Evolutionary conservation across 495 filamentous ascomycete genomes (phyloP).

Genomic region (Penicillium cosmopolitanum): DNA sequence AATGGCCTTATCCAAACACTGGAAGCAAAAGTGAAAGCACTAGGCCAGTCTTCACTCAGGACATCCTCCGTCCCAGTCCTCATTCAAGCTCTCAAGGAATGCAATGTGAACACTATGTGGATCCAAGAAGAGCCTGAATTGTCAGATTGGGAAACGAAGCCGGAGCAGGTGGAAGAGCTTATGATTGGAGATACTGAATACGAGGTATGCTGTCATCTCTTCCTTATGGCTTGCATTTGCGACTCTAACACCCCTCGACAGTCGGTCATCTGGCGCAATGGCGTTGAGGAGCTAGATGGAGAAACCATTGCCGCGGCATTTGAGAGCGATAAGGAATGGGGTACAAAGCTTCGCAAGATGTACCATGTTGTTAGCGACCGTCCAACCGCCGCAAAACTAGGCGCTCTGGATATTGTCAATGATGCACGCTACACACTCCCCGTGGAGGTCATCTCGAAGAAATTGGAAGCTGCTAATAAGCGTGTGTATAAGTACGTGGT

Average conservation of each 20-base stretch:
- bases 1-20: slow-evolving; percentile 31
- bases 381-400: slow-evolving; percentile 43
- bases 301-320: slow-evolving; percentile 37
- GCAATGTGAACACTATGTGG: slow-evolving; percentile 46
- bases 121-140: slow-evolving; percentile 42
- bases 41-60: slow-evolving; percentile 35
- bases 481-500: slow-evolving; percentile 44
- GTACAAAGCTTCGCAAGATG: slow-evolving; percentile 37
- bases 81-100: slow-evolving; percentile 35
- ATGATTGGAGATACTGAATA: slow-evolving; percentile 48
- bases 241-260: slow-evolving; percentile 4
- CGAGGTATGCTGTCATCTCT: slow-evolving; percentile 29
- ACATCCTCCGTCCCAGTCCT: slow-evolving; percentile 30
- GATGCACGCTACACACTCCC: slow-evolving; percentile 40
- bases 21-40: slow-evolving; percentile 34
- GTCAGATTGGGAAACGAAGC: slow-evolving; percentile 34
- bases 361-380: slow-evolving; percentile 41
- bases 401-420: slow-evolving; percentile 41
- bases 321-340: slow-evolving; percentile 32
- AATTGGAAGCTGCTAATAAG: slow-evolving; percentile 32
- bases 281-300: slow-evolving; percentile 37
- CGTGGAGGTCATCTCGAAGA: slow-evolving; percentile 39
- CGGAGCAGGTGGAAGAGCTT: slow-evolving; percentile 41
- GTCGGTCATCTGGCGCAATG: slow-evolving; percentile 49
- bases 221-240: neutral